phyloP scores from a whole-genome alignment of 2,329 filamentous ascomycete species.

The Botrytis galanthina region DNA sequence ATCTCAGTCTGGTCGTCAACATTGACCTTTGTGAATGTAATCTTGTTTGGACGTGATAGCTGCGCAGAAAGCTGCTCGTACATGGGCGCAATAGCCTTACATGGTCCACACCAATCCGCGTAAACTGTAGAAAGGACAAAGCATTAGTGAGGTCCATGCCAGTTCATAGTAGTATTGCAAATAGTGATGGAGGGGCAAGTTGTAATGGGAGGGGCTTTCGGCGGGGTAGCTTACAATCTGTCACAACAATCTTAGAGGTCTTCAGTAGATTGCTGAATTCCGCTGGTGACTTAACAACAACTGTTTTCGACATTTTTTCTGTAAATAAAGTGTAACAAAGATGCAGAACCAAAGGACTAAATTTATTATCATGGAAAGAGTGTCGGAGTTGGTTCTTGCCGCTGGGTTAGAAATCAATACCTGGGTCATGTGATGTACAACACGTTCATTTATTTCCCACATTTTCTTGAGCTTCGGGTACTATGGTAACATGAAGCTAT shows the following conservation, averaged over 20 bases:
- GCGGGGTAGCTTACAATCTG: conserved; percentile 69
- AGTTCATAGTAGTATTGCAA: background rate
- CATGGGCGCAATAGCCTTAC: conserved; percentile 77
- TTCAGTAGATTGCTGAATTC: conserved; percentile 69
- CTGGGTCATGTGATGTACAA: conserved; percentile 1
- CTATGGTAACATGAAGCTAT: background rate
- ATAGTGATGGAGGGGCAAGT: conserved; percentile 35
- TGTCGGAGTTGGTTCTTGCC: conserved; percentile 13
- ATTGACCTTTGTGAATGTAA: conserved; percentile 87
- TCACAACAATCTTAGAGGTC: conserved; percentile 75
- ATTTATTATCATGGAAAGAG: background rate
- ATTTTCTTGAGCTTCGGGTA: background rate
- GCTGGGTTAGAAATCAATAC: conserved; percentile 1
- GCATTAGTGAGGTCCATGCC: conserved; percentile 23
- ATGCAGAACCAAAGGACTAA: background rate
- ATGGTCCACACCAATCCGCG: conserved; percentile 82
- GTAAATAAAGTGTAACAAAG: background rate
- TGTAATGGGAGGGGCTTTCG: conserved; percentile 1
- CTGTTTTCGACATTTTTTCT: conserved; percentile 38
- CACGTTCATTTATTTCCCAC: background rate
- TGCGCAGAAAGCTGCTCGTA: conserved; percentile 74
- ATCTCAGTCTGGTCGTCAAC: conserved; percentile 74
- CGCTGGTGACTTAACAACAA: conserved; percentile 52
- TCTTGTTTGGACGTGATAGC: conserved; percentile 67
- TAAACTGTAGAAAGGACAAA: conserved; percentile 59